Conservation (phyloP, 179 eudicot genomes). For the Camellia oleifera region DNA sequence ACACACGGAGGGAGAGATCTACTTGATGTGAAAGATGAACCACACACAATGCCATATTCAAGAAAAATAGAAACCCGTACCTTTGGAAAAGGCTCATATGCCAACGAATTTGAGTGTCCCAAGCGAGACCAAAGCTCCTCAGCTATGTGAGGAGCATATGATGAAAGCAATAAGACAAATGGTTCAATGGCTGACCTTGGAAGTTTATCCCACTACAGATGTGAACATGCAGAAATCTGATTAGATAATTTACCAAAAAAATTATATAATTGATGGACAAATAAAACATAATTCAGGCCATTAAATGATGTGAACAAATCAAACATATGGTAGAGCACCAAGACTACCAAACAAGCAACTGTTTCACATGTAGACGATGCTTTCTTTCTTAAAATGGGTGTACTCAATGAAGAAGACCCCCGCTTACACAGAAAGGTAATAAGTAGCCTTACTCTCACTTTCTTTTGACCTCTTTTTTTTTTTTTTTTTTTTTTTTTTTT, state of each 20-base stretch:
- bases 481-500: neutral
- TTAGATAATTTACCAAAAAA: neutral
- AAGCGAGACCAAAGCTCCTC: conserved; percentile 97
- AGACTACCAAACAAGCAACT: neutral
- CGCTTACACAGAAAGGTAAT: too few relatives aligned
- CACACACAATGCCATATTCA: neutral
- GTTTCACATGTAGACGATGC: neutral
- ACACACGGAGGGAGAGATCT: neutral
- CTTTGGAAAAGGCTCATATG: conserved; percentile 84
- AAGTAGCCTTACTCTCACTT: neutral
- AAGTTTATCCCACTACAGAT: conserved; percentile 74
- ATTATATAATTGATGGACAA: neutral
- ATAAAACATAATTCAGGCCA: neutral
- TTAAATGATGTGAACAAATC: neutral
- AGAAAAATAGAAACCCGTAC: conserved; percentile 28
- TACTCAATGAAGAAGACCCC: too few relatives aligned
- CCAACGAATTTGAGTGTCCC: conserved; percentile 71
- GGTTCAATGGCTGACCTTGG: conserved; percentile 67
- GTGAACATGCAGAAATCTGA: conserved; percentile 10
- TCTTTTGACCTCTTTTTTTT: neutral
- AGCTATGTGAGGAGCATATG: conserved; percentile 96
- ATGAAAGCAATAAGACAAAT: conserved; percentile 75
- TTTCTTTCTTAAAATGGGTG: neutral
- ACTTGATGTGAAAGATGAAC: neutral
- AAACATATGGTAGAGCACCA: neutral